Evolutionary conservation across 257 asterid genomes (phyloP).

Genomic region (Plantago ovata): DNA sequence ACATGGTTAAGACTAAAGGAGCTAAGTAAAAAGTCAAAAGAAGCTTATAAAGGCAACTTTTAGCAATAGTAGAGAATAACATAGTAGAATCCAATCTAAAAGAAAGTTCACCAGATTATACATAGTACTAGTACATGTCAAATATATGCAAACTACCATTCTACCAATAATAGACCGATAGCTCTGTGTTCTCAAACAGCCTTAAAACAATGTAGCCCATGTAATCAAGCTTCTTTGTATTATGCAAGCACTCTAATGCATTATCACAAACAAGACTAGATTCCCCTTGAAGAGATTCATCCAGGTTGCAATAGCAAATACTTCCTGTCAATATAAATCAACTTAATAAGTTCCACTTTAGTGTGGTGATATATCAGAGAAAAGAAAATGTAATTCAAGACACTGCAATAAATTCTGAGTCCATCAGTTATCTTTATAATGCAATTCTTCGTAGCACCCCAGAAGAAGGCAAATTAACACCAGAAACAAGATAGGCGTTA

Average conservation of each 20-base stretch:
- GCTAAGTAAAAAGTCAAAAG: too few species aligned
- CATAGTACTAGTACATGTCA: too few species aligned
- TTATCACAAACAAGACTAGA: constrained; percentile 73
- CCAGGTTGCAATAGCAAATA: constrained; percentile 94
- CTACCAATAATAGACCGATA: too few species aligned
- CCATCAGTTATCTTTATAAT: neutral
- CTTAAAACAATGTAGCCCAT: constrained; percentile 95
- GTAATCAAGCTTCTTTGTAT: constrained; percentile 92
- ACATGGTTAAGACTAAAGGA: too few species aligned
- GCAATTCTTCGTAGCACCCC: neutral
- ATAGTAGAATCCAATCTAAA: too few species aligned
- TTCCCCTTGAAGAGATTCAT: constrained; percentile 89
- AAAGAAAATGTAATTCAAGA: constrained; percentile 11
- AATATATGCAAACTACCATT: too few species aligned
- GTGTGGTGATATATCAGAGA: constrained; percentile 9
- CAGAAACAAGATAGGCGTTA: too few species aligned
- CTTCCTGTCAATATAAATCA: constrained; percentile 57
- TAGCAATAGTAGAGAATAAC: too few species aligned
- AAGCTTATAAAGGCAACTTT: too few species aligned
- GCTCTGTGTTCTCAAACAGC: constrained; percentile 84
- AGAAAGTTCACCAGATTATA: too few species aligned
- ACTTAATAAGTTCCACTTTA: constrained; percentile 3
- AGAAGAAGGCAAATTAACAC: neutral
- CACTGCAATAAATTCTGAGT: neutral
- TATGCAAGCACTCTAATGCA: constrained; percentile 75